Conservation (phyloP, 2,329 filamentous ascomycete species). For the Claviceps sp. region DNA sequence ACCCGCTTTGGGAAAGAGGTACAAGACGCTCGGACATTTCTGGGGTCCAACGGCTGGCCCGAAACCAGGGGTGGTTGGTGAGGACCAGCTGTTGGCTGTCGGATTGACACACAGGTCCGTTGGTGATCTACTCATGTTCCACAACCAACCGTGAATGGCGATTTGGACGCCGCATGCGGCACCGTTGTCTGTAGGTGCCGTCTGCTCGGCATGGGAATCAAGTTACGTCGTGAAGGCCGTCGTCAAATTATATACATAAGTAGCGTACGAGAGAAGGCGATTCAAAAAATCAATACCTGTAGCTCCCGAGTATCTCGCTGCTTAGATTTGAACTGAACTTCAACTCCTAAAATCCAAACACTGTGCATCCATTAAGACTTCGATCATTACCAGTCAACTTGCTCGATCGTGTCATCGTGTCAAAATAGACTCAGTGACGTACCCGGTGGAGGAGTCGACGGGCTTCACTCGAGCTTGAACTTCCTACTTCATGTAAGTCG, state of each 20-base stretch:
- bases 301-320: background rate
- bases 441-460: background rate
- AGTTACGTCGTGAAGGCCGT: background rate
- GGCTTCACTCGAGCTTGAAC: background rate
- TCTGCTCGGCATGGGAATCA: background rate
- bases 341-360: background rate
- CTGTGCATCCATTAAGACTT: background rate
- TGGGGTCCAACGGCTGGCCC: slow-evolving; percentile 4
- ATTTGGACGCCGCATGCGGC: slow-evolving; percentile 12
- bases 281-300: background rate
- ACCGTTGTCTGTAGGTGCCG: slow-evolving; percentile 1
- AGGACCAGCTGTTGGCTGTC: slow-evolving; percentile 9
- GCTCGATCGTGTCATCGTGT: background rate
- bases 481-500: background rate
- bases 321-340: background rate
- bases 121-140: slow-evolving; percentile 6
- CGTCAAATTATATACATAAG: slow-evolving; percentile 1
- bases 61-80: slow-evolving; percentile 7
- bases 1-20: slow-evolving; percentile 2
- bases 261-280: slow-evolving; percentile 2
- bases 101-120: slow-evolving; percentile 3
- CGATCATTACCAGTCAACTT: background rate
- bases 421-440: background rate
- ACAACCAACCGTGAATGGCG: slow-evolving; percentile 4
- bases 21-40: slow-evolving; percentile 4